Conservation (phyloP, 1,284 basidiomycete species). For the Leccinum ponderosum region DNA sequence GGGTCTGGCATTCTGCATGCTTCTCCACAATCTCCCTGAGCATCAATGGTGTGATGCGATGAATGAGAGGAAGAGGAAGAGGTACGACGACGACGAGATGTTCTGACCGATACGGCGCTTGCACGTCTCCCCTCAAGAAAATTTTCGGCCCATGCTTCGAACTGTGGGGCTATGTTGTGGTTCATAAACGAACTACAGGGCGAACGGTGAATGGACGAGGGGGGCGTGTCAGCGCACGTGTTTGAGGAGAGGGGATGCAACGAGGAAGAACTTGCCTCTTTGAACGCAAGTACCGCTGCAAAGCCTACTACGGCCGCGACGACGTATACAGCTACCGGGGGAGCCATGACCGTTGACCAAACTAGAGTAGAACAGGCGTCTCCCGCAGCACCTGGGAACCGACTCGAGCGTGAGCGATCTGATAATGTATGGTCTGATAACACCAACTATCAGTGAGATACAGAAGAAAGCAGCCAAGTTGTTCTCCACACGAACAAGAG, state of each 20-base stretch:
- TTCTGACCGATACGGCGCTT: slow-evolving; percentile 25
- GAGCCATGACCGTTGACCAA: slow-evolving; percentile 22
- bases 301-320: slow-evolving; percentile 40
- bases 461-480: neutral
- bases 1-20: slow-evolving; percentile 5
- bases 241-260: neutral
- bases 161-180: slow-evolving; percentile 59
- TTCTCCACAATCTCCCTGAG: slow-evolving; percentile 10
- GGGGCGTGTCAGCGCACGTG: slow-evolving; percentile 26
- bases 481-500: neutral
- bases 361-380: slow-evolving; percentile 7
- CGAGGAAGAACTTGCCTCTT: slow-evolving; percentile 37
- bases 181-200: slow-evolving; percentile 56
- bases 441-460: neutral
- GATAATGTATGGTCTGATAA: neutral
- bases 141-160: slow-evolving; percentile 53
- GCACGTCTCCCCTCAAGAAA: slow-evolving; percentile 42
- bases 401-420: neutral
- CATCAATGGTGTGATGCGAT: slow-evolving; percentile 6
- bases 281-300: slow-evolving; percentile 44
- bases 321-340: slow-evolving; percentile 39
- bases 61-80: slow-evolving; percentile 14
- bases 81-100: slow-evolving; percentile 9
- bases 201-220: neutral
- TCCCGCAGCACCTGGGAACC: slow-evolving; percentile 17